These are phyloP conservation scores for Neurospora sp. DNA, from an alignment of 495 filamentous ascomycete species.

Conservation along the genomic window DNA sequence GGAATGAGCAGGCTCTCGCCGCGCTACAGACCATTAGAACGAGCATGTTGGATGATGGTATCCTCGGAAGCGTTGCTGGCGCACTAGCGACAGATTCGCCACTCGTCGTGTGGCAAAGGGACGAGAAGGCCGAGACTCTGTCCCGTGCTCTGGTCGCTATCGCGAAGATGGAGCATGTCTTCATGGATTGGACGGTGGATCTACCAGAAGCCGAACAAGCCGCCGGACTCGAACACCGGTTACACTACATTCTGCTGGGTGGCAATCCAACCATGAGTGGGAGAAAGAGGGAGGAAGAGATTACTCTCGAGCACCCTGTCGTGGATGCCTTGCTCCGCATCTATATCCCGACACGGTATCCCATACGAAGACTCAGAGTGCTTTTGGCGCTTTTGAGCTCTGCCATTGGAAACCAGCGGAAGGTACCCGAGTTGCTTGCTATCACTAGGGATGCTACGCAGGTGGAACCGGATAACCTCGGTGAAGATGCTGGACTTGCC, in stretches of 20 bases:
- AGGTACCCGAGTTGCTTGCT: slow-evolving; percentile 19
- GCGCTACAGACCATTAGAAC: slow-evolving; percentile 33
- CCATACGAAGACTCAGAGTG: slow-evolving; percentile 33
- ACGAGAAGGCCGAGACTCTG: slow-evolving; percentile 29
- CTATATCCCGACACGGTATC: slow-evolving; percentile 33
- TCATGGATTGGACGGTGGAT: slow-evolving; percentile 35
- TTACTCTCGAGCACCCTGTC: slow-evolving; percentile 25
- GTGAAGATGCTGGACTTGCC: slow-evolving; percentile 45
- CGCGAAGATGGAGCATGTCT: slow-evolving; percentile 35
- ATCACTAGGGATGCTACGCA: slow-evolving; percentile 30
- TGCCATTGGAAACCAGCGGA: slow-evolving; percentile 23
- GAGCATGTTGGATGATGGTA: slow-evolving; percentile 35
- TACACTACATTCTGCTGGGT: slow-evolving; percentile 31
- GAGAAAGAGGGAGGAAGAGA: slow-evolving; percentile 9
- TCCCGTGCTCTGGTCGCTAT: slow-evolving; percentile 36
- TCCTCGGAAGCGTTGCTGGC: slow-evolving; percentile 28
- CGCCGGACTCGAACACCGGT: slow-evolving; percentile 38
- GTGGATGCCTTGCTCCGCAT: slow-evolving; percentile 30
- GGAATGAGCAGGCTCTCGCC: slow-evolving; percentile 32
- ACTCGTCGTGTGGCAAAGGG: slow-evolving; percentile 24
- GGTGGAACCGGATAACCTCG: slow-evolving; percentile 23
- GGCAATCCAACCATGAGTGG: neutral
- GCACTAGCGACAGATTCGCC: slow-evolving; percentile 25
- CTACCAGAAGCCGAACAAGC: slow-evolving; percentile 35
- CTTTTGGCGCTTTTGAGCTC: slow-evolving; percentile 27